phyloP scores from a whole-genome alignment of 768 basidiomycete species.

The Hericium coralloides region DNA sequence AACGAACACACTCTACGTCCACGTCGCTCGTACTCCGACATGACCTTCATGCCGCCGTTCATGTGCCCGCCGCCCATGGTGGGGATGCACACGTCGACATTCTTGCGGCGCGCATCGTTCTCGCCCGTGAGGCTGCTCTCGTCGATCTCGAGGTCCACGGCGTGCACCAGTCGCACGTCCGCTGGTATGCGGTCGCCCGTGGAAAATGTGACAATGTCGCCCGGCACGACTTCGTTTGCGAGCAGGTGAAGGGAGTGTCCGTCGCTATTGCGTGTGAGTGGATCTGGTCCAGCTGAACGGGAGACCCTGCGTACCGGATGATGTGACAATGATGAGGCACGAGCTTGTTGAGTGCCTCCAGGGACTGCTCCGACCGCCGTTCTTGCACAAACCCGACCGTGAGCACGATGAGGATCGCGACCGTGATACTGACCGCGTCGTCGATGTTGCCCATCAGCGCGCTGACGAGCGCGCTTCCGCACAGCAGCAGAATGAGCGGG shows the following conservation, averaged over 20 bases:
- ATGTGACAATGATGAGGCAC: constrained; percentile 96
- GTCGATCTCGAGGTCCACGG: constrained; percentile 87
- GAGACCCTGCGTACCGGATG: constrained; percentile 33
- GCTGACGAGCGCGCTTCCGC: constrained; percentile 84
- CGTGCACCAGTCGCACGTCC: constrained; percentile 76
- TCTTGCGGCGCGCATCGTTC: constrained; percentile 73
- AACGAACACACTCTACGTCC: too few species aligned
- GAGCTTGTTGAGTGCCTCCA: constrained; percentile 93
- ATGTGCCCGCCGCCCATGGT: constrained; percentile 22
- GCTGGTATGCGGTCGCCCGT: constrained; percentile 94
- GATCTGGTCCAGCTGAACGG: neutral
- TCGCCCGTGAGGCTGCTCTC: constrained; percentile 95
- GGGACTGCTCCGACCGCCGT: constrained; percentile 85
- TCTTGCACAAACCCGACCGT: constrained; percentile 98
- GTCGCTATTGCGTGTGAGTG: constrained; percentile 28
- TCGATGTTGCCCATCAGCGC: constrained; percentile 93
- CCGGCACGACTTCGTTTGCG: constrained; percentile 94
- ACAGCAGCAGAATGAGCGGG: constrained; percentile 82
- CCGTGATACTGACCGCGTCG: constrained; percentile 87
- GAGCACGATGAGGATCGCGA: constrained; percentile 88
- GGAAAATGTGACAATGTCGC: constrained; percentile 81
- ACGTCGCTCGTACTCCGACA: too few species aligned
- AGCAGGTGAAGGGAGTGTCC: constrained; percentile 69
- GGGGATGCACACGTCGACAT: constrained; percentile 41
- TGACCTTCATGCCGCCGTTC: constrained; percentile 4